Conservation (phyloP, 2,329 filamentous ascomycete species). For the Fusarium scirpi region DNA sequence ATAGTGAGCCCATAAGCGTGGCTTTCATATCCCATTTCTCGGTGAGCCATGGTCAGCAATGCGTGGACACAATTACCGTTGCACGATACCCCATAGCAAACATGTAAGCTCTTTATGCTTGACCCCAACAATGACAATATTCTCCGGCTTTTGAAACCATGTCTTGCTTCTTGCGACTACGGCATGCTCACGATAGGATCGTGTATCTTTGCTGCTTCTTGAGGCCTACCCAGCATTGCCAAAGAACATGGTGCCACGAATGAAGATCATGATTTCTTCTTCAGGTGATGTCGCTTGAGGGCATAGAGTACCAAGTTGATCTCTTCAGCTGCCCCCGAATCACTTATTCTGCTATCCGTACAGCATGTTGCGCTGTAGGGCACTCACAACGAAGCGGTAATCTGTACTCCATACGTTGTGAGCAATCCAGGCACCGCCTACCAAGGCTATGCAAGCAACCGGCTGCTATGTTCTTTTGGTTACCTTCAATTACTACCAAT, state of each 20-base stretch:
- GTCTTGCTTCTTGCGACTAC: constrained; percentile 24
- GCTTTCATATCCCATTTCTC: constrained; percentile 6
- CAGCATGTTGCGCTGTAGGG: constrained; percentile 1
- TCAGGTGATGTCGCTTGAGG: neutral
- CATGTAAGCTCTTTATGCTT: constrained; percentile 34
- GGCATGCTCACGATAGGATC: neutral
- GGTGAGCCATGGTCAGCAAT: constrained; percentile 29
- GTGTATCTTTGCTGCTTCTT: constrained; percentile 10
- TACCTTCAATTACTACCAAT: neutral
- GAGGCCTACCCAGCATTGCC: neutral
- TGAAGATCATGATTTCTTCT: neutral
- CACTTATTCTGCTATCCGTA: neutral
- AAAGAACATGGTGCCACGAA: neutral
- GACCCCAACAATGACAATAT: constrained; percentile 21
- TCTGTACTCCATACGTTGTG: neutral
- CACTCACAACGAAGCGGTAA: neutral
- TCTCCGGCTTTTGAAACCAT: constrained; percentile 35
- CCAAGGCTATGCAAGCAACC: constrained; percentile 16
- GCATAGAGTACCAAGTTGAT: constrained; percentile 4
- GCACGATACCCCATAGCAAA: constrained; percentile 15
- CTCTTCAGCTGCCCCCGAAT: constrained; percentile 1
- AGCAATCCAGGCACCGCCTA: constrained; percentile 8
- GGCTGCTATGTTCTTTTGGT: neutral
- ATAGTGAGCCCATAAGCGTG: constrained; percentile 7
- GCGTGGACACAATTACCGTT: neutral